Base-by-base conservation (phyloP, 208 protist species). In the Endotrypanum monterogeii region DNA sequence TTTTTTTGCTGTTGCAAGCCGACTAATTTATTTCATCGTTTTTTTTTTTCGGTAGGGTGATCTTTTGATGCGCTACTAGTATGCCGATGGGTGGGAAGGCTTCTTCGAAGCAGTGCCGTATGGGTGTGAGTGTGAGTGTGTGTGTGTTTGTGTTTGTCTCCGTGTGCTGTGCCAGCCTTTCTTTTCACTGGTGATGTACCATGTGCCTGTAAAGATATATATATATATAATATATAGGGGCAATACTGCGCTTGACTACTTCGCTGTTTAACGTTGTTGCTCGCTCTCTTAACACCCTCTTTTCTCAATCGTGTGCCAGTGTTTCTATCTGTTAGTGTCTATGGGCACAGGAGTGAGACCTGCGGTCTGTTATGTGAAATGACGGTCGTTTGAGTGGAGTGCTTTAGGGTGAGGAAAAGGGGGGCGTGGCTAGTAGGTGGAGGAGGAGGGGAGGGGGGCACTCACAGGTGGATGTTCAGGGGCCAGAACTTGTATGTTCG, bases 91-190 rank as follows among this genome's bases (percentile, higher is more conserved):
- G 25, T 44, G 35, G 16, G n/a, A 16, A n/a, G 52, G 51, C 52
- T 32, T 65, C 20, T 9, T 54, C n/a, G 37, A 11, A 35, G 44
- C 44, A 11, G 0, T 48, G 44, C 44, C 44, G 30, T 32, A 39
- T 73, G 37, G 46, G 48, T 70, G 46, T 23, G 39, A 0, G 14
- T 16, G 62, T 71, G 52, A 3, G 3, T 4, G 2, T 60, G 23
- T 23, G 67, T 72, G 25, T 60, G n/a, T 62, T 25, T 62, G 57
- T 62, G 57, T 62, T n/a, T n/a, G n/a, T n/a, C n/a, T n/a, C n/a
- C n/a, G 57, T 62, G n/a, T 12, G 30, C 66, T 30, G 23, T 18
- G 14, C 8, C 12, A n/a, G 46, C 4, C 50, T 56, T 50, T 11
- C 18, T 44, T 28, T 48, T 46, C 6, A 5, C 35, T 55, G 37